These are phyloP conservation scores for Choanephora cucurbitarum DNA, from an alignment of 371 early-diverging fungal genomes.

Conservation along the genomic window DNA sequence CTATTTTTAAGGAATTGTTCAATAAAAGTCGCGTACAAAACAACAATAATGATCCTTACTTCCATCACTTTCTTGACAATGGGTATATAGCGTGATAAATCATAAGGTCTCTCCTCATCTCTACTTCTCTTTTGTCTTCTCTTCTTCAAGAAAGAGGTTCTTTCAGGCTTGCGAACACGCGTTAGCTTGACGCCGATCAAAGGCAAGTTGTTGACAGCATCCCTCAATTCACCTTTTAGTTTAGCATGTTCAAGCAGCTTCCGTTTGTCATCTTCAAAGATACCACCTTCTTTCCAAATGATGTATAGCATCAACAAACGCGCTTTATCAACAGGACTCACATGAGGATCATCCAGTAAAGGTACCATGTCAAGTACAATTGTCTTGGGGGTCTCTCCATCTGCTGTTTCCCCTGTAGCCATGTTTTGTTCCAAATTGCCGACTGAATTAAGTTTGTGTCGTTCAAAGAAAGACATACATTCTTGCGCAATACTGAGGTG, in stretches of 20 bases:
- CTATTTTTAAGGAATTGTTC: slow-evolving; percentile 26
- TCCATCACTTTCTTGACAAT: slow-evolving; percentile 57
- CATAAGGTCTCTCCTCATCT: slow-evolving; percentile 54
- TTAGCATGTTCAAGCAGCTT: slow-evolving; percentile 75
- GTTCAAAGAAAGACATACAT: slow-evolving; percentile 82
- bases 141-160: slow-evolving; percentile 30
- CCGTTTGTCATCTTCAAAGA: slow-evolving; percentile 70
- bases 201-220: slow-evolving; percentile 76
- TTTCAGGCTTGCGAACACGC: slow-evolving; percentile 37
- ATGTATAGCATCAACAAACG: slow-evolving; percentile 88
- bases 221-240: slow-evolving; percentile 64
- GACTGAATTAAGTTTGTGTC: slow-evolving; percentile 70
- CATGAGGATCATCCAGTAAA: slow-evolving; percentile 69
- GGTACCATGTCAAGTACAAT: slow-evolving; percentile 88
- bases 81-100: slow-evolving; percentile 71
- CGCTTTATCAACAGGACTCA: slow-evolving; percentile 75
- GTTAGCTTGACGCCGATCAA: slow-evolving; percentile 64
- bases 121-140: slow-evolving; percentile 33
- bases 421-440: slow-evolving; percentile 90
- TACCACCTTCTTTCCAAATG: slow-evolving; percentile 70
- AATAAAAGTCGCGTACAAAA: neutral
- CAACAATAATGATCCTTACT: slow-evolving; percentile 18
- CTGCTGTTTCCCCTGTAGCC: slow-evolving; percentile 86
- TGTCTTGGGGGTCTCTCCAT: slow-evolving; percentile 78
- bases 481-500: slow-evolving; percentile 94